phyloP scores from a whole-genome alignment of 2,329 filamentous ascomycete species.

The Penicillium polonicum region DNA sequence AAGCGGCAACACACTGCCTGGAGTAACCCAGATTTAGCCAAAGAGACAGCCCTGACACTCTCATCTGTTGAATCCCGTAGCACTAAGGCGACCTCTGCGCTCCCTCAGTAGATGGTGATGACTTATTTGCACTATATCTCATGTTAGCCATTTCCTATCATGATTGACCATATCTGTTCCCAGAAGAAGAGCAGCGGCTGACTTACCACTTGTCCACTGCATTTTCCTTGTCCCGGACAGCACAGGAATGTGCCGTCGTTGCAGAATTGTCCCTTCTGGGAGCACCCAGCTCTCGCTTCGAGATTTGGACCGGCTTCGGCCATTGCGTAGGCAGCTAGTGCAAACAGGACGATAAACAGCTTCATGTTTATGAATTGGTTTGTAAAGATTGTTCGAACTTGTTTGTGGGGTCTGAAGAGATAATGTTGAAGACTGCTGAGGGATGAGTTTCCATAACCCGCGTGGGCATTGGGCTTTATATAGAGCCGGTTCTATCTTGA shows the following conservation, averaged over 20 bases:
- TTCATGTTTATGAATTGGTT: not conserved
- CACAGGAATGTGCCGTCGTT: slow-evolving; percentile 15
- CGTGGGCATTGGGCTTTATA: not conserved
- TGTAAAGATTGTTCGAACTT: not conserved
- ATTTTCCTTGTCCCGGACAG: not conserved
- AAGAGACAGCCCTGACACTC: not conserved
- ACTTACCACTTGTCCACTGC: not conserved
- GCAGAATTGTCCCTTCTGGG: slow-evolving; percentile 13
- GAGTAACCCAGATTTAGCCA: not conserved
- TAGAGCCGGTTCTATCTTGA: not conserved
- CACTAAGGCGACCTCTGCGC: not conserved
- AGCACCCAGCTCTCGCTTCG: slow-evolving; percentile 9
- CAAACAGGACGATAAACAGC: not conserved
- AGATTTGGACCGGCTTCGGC: slow-evolving; percentile 44
- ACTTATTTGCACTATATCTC: not conserved
- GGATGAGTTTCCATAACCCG: not conserved
- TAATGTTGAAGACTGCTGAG: not conserved
- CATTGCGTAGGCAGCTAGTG: slow-evolving; percentile 1
- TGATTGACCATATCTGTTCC: not conserved
- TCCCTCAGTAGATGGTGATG: not conserved
- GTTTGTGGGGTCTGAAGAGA: not conserved
- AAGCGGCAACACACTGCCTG: not conserved
- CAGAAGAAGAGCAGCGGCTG: not conserved
- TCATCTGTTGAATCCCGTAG: not conserved
- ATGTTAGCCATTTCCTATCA: not conserved